Conservation (phyloP, 768 basidiomycete genomes). For the Leccinum aurantiacum region DNA sequence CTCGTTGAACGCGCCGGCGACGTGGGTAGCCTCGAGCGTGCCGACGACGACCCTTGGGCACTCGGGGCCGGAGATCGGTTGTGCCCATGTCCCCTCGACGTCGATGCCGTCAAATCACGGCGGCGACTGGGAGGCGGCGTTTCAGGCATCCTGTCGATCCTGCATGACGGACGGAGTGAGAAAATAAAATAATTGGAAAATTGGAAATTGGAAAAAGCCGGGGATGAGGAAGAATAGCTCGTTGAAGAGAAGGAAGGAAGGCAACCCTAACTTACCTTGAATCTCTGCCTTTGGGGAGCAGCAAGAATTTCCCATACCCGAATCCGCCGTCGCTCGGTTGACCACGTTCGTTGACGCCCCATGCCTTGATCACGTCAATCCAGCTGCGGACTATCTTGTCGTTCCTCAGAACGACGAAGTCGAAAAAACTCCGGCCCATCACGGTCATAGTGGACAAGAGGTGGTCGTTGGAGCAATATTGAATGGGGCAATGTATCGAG, state of each 20-base stretch:
- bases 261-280: conserved; percentile 39
- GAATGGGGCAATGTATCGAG: conserved; percentile 58
- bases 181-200: not conserved
- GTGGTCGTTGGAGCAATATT: conserved; percentile 75
- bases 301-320: conserved; percentile 70
- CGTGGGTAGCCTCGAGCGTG: conserved; percentile 12
- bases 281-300: conserved; percentile 60
- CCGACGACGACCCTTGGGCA: not conserved
- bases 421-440: conserved; percentile 69
- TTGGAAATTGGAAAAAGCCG: not conserved
- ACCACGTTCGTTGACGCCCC: conserved; percentile 83
- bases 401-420: conserved; percentile 66
- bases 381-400: conserved; percentile 67
- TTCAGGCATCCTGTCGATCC: conserved; percentile 30
- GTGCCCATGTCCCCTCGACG: conserved; percentile 12
- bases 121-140: conserved; percentile 31
- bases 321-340: conserved; percentile 85
- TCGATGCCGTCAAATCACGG: conserved; percentile 24
- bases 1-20: not conserved
- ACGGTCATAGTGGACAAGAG: conserved; percentile 58
- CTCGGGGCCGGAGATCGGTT: conserved; percentile 7
- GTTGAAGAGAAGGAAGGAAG: no score
- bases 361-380: conserved; percentile 77
- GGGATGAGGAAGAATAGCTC: not conserved
- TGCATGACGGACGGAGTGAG: conserved; percentile 7